Evolutionary conservation across 306 rosid species (phyloP).

Genomic region (Quercus robur): DNA sequence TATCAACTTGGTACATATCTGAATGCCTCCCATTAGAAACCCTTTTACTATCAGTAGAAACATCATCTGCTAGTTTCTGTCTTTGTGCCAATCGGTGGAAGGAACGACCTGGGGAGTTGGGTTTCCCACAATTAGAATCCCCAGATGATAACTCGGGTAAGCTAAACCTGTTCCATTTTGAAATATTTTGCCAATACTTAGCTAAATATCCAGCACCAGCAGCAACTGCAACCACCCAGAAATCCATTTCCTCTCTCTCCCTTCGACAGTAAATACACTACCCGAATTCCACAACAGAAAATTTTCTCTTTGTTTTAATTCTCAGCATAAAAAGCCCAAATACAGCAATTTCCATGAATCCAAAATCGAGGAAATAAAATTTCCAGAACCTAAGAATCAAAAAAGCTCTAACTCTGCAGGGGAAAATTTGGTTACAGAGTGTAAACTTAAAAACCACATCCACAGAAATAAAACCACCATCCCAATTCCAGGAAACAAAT

Average conservation of each 20-base stretch:
- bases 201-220: slow-evolving; percentile 81
- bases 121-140: slow-evolving; percentile 39
- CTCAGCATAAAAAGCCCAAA: slow-evolving; percentile 22
- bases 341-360: slow-evolving; percentile 38
- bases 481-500: slow-evolving; percentile 15
- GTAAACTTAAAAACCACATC: not conserved
- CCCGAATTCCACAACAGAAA: slow-evolving; percentile 29
- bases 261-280: slow-evolving; percentile 28
- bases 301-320: slow-evolving; percentile 27
- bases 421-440: slow-evolving; percentile 1
- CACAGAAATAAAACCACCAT: slow-evolving; percentile 14
- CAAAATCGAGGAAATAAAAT: not conserved
- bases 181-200: slow-evolving; percentile 57
- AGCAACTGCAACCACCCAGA: slow-evolving; percentile 81
- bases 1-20: slow-evolving; percentile 24
- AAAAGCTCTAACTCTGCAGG: not conserved
- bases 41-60: slow-evolving; percentile 23
- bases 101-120: slow-evolving; percentile 28
- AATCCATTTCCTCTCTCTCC: slow-evolving; percentile 60
- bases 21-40: slow-evolving; percentile 17
- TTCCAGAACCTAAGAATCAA: slow-evolving; percentile 10
- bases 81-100: slow-evolving; percentile 11
- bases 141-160: slow-evolving; percentile 24
- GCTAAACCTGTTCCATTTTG: slow-evolving; percentile 20
- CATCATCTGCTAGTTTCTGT: slow-evolving; percentile 28